Conservation (phyloP, 2,329 filamentous ascomycete species). For the Scedosporium apiospermum region DNA sequence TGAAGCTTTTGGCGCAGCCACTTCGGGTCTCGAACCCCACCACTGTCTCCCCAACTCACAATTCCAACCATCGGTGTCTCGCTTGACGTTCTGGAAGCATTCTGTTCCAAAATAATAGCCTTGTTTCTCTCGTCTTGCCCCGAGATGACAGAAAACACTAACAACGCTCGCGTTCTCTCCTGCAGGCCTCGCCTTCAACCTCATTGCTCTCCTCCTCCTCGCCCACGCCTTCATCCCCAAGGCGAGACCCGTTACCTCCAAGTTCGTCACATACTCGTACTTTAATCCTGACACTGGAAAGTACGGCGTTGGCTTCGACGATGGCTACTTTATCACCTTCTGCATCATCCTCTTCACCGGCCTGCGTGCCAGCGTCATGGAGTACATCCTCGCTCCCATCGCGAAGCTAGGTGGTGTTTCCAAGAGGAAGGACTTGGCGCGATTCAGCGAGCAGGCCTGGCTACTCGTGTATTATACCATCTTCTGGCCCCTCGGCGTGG, state of each 20-base stretch:
- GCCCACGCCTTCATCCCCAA: constrained; percentile 76
- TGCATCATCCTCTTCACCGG: constrained; percentile 82
- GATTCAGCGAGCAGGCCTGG: constrained; percentile 94
- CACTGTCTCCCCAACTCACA: too few relatives aligned
- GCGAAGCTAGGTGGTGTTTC: constrained; percentile 63
- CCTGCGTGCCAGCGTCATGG: constrained; percentile 74
- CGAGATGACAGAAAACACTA: too few relatives aligned
- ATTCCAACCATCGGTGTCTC: not conserved
- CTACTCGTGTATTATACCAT: constrained; percentile 71
- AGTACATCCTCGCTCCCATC: constrained; percentile 74
- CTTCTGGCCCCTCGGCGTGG: constrained; percentile 79
- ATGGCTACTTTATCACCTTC: constrained; percentile 66
- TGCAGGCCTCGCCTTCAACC: constrained; percentile 70
- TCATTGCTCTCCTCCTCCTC: constrained; percentile 72
- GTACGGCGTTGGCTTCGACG: constrained; percentile 72
- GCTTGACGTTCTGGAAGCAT: not conserved
- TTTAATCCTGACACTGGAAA: constrained; percentile 57
- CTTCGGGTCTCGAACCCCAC: too few relatives aligned
- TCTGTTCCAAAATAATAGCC: not conserved
- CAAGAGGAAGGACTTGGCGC: constrained; percentile 64
- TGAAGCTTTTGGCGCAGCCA: too few relatives aligned
- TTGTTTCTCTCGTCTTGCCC: too few relatives aligned
- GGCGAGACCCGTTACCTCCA: constrained; percentile 67
- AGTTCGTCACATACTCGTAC: constrained; percentile 84
- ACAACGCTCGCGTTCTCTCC: not conserved